phyloP scores from a whole-genome alignment of 352 stramenopile species.

The Phytophthora palmivora region DNA sequence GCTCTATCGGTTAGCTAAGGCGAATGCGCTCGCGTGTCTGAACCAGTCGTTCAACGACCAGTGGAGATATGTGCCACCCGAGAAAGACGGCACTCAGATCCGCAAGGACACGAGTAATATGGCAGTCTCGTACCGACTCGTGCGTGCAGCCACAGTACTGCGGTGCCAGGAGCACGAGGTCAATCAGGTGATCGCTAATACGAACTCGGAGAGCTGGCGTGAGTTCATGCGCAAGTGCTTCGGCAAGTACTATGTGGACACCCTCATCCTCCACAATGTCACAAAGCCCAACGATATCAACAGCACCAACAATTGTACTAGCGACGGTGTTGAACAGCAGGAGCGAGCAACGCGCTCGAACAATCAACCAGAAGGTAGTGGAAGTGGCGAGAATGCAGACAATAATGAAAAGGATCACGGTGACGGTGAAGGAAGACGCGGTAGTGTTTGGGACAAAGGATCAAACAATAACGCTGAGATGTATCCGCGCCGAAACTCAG shows the following conservation, averaged over 20 bases:
- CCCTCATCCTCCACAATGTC: conserved; percentile 78
- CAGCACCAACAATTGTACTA: conserved; percentile 12
- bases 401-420: conserved; percentile 35
- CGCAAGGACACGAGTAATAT: conserved; percentile 87
- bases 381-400: conserved; percentile 24
- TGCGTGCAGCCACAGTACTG: conserved; percentile 73
- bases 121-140: conserved; percentile 63
- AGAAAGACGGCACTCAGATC: conserved; percentile 83
- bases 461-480: conserved; percentile 6
- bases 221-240: conserved; percentile 82
- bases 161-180: conserved; percentile 80
- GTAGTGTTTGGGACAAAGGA: conserved; percentile 34
- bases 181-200: conserved; percentile 77
- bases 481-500: conserved; percentile 31
- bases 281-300: conserved; percentile 24
- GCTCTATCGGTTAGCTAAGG: conserved; percentile 60
- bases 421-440: conserved; percentile 29
- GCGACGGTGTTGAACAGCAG: conserved; percentile 5
- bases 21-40: conserved; percentile 61
- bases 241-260: conserved; percentile 78
- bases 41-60: conserved; percentile 83
- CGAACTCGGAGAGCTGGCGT: conserved; percentile 73
- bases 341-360: conserved; percentile 15
- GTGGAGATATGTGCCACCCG: conserved; percentile 80
- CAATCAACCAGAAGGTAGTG: conserved; percentile 34